Base-by-base conservation (phyloP, 768 basidiomycete genomes). In the Phylloporus sp. region DNA sequence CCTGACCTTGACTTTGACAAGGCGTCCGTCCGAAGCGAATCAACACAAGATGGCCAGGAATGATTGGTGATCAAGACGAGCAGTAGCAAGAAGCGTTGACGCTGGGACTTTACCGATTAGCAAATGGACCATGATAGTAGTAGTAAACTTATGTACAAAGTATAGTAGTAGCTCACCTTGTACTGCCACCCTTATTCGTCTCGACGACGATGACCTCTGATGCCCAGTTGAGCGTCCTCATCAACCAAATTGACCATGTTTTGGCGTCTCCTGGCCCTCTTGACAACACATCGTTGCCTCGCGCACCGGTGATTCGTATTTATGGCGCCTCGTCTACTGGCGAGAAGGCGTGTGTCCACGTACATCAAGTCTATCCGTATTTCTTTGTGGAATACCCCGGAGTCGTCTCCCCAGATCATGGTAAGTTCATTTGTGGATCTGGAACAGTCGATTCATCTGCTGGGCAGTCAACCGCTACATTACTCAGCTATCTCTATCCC, bases 361-460 rank as follows among this genome's bases (percentile, higher is more conserved):
- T 98, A 32, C 94, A 96, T 63, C 90, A 93, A 71, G 86, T 87
- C 24, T 95, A 86, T 67, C 94, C 95, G 1, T 99, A 99, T 67
- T 83, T 94, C 65, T 95, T 80, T 63, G 76, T 95, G 37, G 86
- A 91, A 55, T 99, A 95, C 69, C 56, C 64, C 18, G 86, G 81
- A 1, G 75, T 75, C 24, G 64, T 94, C 60, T 75, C 77, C 36
- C 81, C 82, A 0, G 73, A 71, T 22, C 64, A 77, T 53, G 87
- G 90, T 88, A 56, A 58, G 75, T 61, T 62, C 3, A 4, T 2
- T 17, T 11, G 1, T 26, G 8, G 13, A 5, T 35, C 15, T 22
- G 44, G 8, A 17, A 43, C 39, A 31, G 14, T 27, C 36, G 31
- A 38, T 31, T 35, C 56, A 52, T 15, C 7, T 17, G 13, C 22